Evolutionary conservation across 2,329 filamentous ascomycete species (phyloP).

Genomic region (Albifimbria verrucaria): DNA sequence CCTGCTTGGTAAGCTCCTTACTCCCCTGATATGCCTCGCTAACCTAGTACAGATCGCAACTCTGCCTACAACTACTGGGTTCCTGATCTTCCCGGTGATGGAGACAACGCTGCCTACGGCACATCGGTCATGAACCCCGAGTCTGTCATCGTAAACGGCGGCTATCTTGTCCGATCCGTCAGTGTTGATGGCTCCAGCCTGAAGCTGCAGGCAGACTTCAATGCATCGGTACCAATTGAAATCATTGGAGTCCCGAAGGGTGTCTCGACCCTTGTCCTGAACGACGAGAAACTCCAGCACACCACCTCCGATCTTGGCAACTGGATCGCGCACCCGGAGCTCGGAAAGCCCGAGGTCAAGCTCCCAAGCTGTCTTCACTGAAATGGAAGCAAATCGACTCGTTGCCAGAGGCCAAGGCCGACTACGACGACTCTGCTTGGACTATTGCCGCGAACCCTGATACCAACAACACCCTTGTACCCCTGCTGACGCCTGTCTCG

Average conservation of each 20-base stretch:
- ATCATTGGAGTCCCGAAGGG: conserved; percentile 59
- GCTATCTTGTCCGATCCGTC: conserved; percentile 62
- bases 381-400: conserved; percentile 69
- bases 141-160: conserved; percentile 58
- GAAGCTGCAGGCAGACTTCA: conserved; percentile 67
- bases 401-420: conserved; percentile 62
- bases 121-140: conserved; percentile 31
- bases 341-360: conserved; percentile 36
- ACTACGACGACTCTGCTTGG: conserved; percentile 71
- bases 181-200: conserved; percentile 53
- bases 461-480: conserved; percentile 57
- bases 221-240: conserved; percentile 64
- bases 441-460: conserved; percentile 51
- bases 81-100: conserved; percentile 39
- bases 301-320: conserved; percentile 37
- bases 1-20: conserved; percentile 27
- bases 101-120: conserved; percentile 21
- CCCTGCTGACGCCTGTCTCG: conserved; percentile 60
- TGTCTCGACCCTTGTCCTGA: conserved; percentile 42
- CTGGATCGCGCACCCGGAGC: conserved; percentile 45
- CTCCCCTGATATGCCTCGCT: neutral
- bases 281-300: conserved; percentile 34
- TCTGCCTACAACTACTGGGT: conserved; percentile 69
- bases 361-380: conserved; percentile 33
- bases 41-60: conserved; percentile 49